phyloP scores from a whole-genome alignment of 1,139 yeast genomes.

The Suhomyces bokatorum region DNA sequence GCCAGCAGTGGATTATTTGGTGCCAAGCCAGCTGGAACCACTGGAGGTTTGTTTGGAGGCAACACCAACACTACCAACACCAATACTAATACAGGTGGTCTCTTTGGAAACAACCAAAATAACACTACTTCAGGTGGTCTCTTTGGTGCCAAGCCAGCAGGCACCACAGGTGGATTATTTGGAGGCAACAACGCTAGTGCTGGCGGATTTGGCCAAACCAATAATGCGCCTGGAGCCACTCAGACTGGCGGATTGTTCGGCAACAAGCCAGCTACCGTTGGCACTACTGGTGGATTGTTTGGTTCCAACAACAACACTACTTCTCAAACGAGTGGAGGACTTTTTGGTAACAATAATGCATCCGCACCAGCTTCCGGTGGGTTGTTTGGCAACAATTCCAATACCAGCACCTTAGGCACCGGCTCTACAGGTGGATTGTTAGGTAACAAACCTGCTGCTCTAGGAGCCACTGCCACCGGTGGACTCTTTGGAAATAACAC shows the following conservation, averaged over 20 bases:
- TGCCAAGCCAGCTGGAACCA: neutral
- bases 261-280: constrained; percentile 8
- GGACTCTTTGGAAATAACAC: constrained; percentile 23
- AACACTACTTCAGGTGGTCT: constrained; percentile 10
- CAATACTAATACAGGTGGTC: constrained; percentile 18
- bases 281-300: constrained; percentile 17
- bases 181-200: constrained; percentile 18
- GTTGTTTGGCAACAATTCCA: constrained; percentile 25
- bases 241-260: constrained; percentile 35
- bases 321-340: constrained; percentile 22
- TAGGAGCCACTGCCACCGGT: constrained; percentile 11
- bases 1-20: constrained; percentile 27
- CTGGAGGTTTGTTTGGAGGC: constrained; percentile 25
- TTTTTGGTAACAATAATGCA: constrained; percentile 27
- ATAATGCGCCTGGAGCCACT: constrained; percentile 8
- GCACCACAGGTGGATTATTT: constrained; percentile 23
- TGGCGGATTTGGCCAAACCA: constrained; percentile 21
- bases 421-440: constrained; percentile 16
- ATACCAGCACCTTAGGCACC: constrained; percentile 2
- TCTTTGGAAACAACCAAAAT: constrained; percentile 20
- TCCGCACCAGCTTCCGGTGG: constrained; percentile 18
- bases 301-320: constrained; percentile 15
- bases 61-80: constrained; percentile 15
- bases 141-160: constrained; percentile 11
- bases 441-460: constrained; percentile 16